Evolutionary conservation across 148 eudicot genomes (phyloP).

Genomic region (Beta vulgaris): DNA sequence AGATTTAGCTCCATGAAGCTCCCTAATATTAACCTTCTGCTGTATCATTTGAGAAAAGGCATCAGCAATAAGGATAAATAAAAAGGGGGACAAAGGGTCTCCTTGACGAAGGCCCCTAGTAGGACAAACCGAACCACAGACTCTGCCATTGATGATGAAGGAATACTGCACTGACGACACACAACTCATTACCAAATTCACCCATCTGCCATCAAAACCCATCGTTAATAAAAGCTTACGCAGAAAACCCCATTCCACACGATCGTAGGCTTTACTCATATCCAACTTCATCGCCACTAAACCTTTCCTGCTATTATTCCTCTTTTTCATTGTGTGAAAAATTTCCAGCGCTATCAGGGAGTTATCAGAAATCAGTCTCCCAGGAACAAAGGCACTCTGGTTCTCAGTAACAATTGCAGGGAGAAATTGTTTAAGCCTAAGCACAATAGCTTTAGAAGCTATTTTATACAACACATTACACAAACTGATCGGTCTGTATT

Average conservation of each 20-base stretch:
- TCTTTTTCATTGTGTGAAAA: not conserved
- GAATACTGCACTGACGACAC: not conserved
- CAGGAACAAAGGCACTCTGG: too few species aligned
- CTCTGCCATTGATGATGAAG: not conserved
- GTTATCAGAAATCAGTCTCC: too few species aligned
- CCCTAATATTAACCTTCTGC: not conserved
- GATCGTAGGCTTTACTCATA: not conserved
- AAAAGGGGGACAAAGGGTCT: not conserved
- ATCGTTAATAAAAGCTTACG: not conserved
- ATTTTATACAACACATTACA: too few species aligned
- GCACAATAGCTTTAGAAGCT: too few species aligned
- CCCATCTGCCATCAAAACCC: not conserved
- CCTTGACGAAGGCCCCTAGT: not conserved
- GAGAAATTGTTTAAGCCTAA: too few species aligned
- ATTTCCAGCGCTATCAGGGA: too few species aligned
- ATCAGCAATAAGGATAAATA: not conserved
- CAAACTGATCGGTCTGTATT: too few species aligned
- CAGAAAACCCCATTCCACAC: constrained; percentile 6
- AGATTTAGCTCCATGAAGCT: not conserved
- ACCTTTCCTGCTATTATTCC: not conserved
- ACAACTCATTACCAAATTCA: not conserved
- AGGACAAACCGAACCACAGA: not conserved
- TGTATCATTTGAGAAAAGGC: not conserved
- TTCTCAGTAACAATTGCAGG: too few species aligned
- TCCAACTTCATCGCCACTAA: not conserved